A percentile compares a stretch with the other conserved stretches of the same genome.
These are phyloP conservation scores for Cicer pinnatifidum DNA, from an alignment of 306 rosid species.

Conservation along the genomic window DNA sequence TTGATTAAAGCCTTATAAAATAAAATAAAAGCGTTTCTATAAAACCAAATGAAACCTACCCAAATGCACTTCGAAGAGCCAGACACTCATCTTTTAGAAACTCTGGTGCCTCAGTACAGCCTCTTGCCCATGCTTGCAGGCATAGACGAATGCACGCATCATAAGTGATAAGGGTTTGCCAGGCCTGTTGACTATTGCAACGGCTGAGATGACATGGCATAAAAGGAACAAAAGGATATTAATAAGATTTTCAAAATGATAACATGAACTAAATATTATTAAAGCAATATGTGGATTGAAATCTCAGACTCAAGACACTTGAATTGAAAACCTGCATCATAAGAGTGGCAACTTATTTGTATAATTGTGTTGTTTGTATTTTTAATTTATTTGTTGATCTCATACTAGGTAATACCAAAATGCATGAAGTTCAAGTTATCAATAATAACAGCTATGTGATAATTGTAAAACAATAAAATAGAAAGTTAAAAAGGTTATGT, in stretches of 20 bases:
- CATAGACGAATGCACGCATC: constrained; percentile 94
- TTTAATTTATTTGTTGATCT: constrained; percentile 17
- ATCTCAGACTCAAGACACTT: neutral
- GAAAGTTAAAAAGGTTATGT: constrained; percentile 11
- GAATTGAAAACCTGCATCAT: neutral
- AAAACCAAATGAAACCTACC: constrained; percentile 56
- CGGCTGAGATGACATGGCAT: constrained; percentile 44
- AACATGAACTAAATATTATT: constrained; percentile 4
- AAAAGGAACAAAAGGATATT: constrained; percentile 20
- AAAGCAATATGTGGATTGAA: constrained; percentile 23
- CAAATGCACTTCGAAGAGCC: constrained; percentile 90
- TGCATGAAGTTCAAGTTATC: constrained; percentile 29
- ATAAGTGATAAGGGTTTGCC: constrained; percentile 93
- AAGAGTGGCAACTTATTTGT: neutral
- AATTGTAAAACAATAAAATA: constrained; percentile 2
- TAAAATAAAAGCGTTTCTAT: neutral
- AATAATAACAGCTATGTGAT: neutral
- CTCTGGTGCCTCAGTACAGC: constrained; percentile 89
- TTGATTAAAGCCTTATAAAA: no score
- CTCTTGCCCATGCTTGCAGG: constrained; percentile 91
- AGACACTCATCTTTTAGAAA: constrained; percentile 80
- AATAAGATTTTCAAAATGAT: constrained; percentile 35
- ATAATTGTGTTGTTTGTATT: neutral
- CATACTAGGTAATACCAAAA: constrained; percentile 8
- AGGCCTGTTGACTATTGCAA: constrained; percentile 84